These are phyloP conservation scores for Hyphopichia khmerensis DNA, from an alignment of 1,139 yeast species.

Conservation along the genomic window DNA sequence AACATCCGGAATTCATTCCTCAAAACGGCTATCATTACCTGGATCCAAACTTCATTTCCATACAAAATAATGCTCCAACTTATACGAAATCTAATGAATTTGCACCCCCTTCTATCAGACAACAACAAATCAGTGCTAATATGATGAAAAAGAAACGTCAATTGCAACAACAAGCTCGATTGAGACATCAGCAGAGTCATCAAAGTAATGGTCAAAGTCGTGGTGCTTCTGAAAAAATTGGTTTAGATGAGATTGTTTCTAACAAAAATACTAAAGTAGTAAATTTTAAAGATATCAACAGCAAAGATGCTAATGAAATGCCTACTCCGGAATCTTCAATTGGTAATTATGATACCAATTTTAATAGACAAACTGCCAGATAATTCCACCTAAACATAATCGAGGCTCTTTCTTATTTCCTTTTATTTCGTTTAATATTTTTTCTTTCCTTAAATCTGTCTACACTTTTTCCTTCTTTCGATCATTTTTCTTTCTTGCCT, in stretches of 20 bases:
- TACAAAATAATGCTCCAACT: slow-evolving; percentile 5
- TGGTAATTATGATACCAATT: background rate
- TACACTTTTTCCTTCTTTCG: slow-evolving; percentile 3
- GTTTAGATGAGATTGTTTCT: slow-evolving; percentile 14
- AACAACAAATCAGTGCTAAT: slow-evolving; percentile 22
- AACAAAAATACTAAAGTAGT: slow-evolving; percentile 16
- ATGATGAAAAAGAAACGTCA: slow-evolving; percentile 28
- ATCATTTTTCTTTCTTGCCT: too few relatives aligned
- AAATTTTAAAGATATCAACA: slow-evolving; percentile 12
- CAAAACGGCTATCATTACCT: slow-evolving; percentile 12
- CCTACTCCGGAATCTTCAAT: slow-evolving; percentile 24
- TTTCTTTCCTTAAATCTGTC: background rate
- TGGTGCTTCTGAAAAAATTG: background rate
- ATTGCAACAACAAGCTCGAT: slow-evolving; percentile 12
- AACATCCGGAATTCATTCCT: background rate
- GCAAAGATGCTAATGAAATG: slow-evolving; percentile 10
- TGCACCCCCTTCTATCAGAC: slow-evolving; percentile 16
- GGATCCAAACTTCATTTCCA: slow-evolving; percentile 12
- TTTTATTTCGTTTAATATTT: too few relatives aligned
- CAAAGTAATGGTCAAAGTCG: too few relatives aligned
- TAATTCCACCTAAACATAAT: too few relatives aligned
- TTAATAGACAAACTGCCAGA: background rate
- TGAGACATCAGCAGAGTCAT: slow-evolving; percentile 4
- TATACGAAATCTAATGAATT: background rate
- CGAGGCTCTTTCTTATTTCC: too few relatives aligned